Conservation (phyloP, 805 yeast genomes). For the Wickerhamomyces hampshirensis region DNA sequence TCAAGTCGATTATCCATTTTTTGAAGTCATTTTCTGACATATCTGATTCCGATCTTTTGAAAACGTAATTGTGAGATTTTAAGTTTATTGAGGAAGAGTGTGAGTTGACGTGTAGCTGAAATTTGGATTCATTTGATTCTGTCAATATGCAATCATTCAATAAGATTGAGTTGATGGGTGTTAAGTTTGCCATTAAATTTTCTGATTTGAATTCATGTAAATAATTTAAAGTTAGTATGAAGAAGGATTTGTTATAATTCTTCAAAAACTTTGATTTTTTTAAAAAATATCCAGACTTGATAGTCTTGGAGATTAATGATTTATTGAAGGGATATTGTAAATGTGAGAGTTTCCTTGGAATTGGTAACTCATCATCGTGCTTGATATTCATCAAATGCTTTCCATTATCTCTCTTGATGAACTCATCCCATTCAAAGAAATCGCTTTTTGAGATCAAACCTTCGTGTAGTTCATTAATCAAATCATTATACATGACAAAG, state of each 20-base stretch:
- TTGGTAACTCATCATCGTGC: constrained; percentile 48
- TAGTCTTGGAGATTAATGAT: constrained; percentile 59
- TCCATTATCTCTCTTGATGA: constrained; percentile 62
- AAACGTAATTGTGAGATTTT: constrained; percentile 86
- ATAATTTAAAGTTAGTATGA: constrained; percentile 80
- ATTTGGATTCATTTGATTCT: constrained; percentile 73
- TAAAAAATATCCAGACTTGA: constrained; percentile 76
- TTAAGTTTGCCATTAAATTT: constrained; percentile 72
- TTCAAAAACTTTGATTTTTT: constrained; percentile 86
- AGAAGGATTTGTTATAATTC: constrained; percentile 82
- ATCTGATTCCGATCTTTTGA: constrained; percentile 54
- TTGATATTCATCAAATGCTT: constrained; percentile 36
- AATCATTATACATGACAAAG: constrained; percentile 57
- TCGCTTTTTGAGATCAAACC: constrained; percentile 75
- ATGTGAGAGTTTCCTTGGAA: constrained; percentile 50
- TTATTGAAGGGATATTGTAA: constrained; percentile 62
- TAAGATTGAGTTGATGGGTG: constrained; percentile 75
- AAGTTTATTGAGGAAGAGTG: constrained; percentile 67
- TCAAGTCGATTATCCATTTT: constrained; percentile 65
- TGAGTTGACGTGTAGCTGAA: constrained; percentile 43
- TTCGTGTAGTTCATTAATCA: constrained; percentile 58
- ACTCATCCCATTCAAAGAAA: constrained; percentile 83
- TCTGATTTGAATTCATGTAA: constrained; percentile 84
- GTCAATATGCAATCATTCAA: constrained; percentile 74
- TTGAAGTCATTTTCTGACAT: constrained; percentile 72